Conservation (phyloP, 768 basidiomycete species). For the Aureoboletus auriporus region DNA sequence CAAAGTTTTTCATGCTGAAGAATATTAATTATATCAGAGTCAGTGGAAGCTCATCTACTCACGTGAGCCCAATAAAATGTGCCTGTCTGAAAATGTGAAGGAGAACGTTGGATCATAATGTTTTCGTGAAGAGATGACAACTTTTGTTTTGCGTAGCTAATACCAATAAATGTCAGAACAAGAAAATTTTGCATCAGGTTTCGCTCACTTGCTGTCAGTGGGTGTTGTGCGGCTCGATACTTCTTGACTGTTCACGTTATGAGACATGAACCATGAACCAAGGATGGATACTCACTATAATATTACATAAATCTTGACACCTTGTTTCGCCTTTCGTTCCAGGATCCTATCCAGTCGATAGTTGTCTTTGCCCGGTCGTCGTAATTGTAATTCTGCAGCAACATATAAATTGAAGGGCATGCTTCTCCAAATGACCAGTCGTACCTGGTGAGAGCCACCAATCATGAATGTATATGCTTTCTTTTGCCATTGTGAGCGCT, state of each 20-base stretch:
- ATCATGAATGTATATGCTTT: slow-evolving; percentile 92
- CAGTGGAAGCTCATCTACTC: slow-evolving; percentile 21
- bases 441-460: slow-evolving; percentile 95
- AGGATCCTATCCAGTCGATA: slow-evolving; percentile 86
- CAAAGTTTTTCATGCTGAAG: slow-evolving; percentile 93
- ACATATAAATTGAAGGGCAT: not conserved
- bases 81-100: slow-evolving; percentile 95
- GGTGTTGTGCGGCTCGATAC: slow-evolving; percentile 95
- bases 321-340: slow-evolving; percentile 89
- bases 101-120: slow-evolving; percentile 94
- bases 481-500: slow-evolving; percentile 84
- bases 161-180: slow-evolving; percentile 6
- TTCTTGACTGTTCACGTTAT: slow-evolving; percentile 62
- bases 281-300: slow-evolving; percentile 61
- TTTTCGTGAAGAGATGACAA: slow-evolving; percentile 81
- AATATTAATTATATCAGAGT: not conserved
- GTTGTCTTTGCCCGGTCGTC: slow-evolving; percentile 78
- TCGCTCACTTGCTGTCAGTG: slow-evolving; percentile 80
- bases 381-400: slow-evolving; percentile 69
- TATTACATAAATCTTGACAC: slow-evolving; percentile 94
- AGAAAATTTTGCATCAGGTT: not conserved
- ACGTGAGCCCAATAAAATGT: slow-evolving; percentile 99
- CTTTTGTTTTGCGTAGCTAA: slow-evolving; percentile 82
- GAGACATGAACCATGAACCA: not conserved
- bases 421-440: slow-evolving; percentile 1